These are phyloP conservation scores for Carex littledalei DNA, from an alignment of 176 grass and related monocot genomes.

Conservation along the genomic window DNA sequence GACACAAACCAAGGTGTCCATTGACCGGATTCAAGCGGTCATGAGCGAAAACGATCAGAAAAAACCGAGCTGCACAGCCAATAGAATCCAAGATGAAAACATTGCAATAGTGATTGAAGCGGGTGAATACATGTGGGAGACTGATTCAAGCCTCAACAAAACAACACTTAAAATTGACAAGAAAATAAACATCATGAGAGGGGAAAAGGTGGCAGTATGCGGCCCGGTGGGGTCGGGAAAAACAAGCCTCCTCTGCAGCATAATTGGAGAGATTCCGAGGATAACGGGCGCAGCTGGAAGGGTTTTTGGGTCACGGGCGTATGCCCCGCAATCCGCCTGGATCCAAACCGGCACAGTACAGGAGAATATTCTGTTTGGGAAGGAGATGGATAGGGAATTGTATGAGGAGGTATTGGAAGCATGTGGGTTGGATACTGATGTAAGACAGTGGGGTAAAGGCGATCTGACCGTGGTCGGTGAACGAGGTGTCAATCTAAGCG, in stretches of 20 bases:
- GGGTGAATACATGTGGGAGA: conserved; percentile 58
- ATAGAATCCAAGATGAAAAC: neutral
- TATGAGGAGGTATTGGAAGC: conserved; percentile 70
- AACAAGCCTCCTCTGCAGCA: conserved; percentile 41
- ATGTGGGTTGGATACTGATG: conserved; percentile 74
- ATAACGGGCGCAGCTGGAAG: conserved; percentile 37
- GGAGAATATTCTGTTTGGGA: conserved; percentile 86
- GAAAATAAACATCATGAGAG: conserved; percentile 47
- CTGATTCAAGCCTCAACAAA: conserved; percentile 40
- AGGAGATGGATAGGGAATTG: conserved; percentile 45
- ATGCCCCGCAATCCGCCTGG: conserved; percentile 67
- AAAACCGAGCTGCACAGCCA: conserved; percentile 23
- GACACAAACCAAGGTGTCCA: conserved; percentile 79
- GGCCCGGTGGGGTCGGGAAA: conserved; percentile 10
- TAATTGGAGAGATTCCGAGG: conserved; percentile 69
- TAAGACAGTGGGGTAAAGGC: conserved; percentile 56
- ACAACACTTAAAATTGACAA: conserved; percentile 53
- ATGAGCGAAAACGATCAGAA: conserved; percentile 50
- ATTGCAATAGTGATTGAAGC: conserved; percentile 46
- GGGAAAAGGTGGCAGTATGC: conserved; percentile 60
- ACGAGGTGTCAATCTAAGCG: conserved; percentile 86
- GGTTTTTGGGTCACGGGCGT: conserved; percentile 45
- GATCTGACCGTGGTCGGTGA: conserved; percentile 71
- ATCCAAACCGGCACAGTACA: conserved; percentile 71
- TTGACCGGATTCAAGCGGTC: conserved; percentile 66